Evolutionary conservation across 148 eudicot species (phyloP).

Genomic region (Camellia lanceoleosa): DNA sequence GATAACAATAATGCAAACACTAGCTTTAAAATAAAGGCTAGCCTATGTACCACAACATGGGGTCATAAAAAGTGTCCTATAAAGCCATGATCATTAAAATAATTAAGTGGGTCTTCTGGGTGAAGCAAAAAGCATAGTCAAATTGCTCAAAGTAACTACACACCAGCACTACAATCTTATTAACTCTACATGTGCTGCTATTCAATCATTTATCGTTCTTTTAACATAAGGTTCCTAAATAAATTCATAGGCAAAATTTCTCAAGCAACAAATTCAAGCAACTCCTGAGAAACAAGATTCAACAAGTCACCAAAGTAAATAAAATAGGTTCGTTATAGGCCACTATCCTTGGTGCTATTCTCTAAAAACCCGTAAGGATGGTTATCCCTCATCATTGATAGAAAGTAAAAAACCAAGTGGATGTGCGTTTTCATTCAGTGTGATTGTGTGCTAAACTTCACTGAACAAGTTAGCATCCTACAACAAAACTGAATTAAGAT

Average conservation of each 20-base stretch:
- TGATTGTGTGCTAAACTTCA: not conserved
- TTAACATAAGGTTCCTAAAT: not conserved
- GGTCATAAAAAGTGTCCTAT: no score
- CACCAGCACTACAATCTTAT: not conserved
- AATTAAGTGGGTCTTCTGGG: no score
- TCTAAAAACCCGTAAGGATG: not conserved
- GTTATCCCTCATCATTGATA: not conserved
- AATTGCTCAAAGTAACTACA: not conserved
- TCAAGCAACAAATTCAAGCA: not conserved
- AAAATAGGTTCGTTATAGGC: not conserved
- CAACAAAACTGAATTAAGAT: slow-evolving; percentile 7
- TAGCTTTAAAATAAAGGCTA: not conserved
- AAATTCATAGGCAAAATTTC: not conserved
- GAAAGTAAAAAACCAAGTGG: not conserved
- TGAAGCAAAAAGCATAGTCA: not conserved
- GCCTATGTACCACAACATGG: not conserved
- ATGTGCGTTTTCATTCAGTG: not conserved
- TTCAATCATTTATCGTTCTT: not conserved
- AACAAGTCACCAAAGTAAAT: not conserved
- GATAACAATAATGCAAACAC: not conserved
- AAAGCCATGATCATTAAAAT: no score
- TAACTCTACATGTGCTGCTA: not conserved
- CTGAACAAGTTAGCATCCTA: not conserved
- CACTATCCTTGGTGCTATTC: not conserved
- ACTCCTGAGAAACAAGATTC: not conserved